phyloP scores from a whole-genome alignment of 306 rosid species.

The Echinosophora koreensis region DNA sequence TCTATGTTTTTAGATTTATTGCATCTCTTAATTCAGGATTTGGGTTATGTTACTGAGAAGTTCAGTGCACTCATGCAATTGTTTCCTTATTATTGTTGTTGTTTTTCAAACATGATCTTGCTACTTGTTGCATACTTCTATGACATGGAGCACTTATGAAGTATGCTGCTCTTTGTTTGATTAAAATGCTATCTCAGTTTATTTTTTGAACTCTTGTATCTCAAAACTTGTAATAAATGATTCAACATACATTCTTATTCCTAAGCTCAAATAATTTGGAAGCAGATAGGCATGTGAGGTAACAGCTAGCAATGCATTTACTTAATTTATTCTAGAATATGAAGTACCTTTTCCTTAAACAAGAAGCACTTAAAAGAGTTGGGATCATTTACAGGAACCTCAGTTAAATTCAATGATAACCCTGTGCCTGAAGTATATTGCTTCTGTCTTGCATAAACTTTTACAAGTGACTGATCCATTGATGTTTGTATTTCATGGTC shows the following conservation, averaged over 20 bases:
- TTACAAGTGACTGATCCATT: not conserved
- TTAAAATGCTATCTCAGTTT: not conserved
- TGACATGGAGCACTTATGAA: not conserved
- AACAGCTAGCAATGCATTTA: not conserved
- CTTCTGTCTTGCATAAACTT: not conserved
- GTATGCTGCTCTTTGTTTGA: too few species aligned
- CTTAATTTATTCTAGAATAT: not conserved
- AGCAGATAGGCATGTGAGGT: not conserved
- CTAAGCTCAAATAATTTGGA: not conserved
- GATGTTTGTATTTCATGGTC: not conserved
- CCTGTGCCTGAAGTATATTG: not conserved
- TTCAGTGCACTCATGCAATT: not conserved
- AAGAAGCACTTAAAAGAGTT: not conserved
- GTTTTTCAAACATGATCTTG: not conserved
- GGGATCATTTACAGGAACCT: not conserved
- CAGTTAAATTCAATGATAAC: not conserved
- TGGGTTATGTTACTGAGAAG: not conserved
- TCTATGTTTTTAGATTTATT: conserved; percentile 37
- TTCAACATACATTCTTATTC: not conserved
- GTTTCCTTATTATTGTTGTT: too few species aligned
- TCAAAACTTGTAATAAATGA: not conserved
- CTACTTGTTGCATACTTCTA: not conserved
- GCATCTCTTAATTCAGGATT: conserved; percentile 29
- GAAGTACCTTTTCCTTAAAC: not conserved
- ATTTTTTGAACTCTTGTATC: not conserved